These are phyloP conservation scores for Candida sojae DNA, from an alignment of 1,139 yeast species.

Conservation along the genomic window DNA sequence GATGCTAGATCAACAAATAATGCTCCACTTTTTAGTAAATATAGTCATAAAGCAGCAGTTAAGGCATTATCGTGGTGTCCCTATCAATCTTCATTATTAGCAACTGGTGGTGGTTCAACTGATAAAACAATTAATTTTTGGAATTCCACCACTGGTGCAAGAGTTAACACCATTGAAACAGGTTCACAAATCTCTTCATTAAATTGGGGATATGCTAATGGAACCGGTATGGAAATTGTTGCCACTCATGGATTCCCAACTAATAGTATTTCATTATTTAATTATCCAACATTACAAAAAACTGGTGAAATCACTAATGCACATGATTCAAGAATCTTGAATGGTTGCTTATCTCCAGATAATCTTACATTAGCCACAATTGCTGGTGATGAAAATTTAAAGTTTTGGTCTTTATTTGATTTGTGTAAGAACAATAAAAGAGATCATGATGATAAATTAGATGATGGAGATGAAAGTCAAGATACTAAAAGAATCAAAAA, in stretches of 20 bases:
- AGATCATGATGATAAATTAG: slow-evolving; percentile 15
- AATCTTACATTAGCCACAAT: slow-evolving; percentile 89
- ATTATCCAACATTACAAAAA: slow-evolving; percentile 82
- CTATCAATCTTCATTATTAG: slow-evolving; percentile 74
- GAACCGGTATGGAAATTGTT: slow-evolving; percentile 79
- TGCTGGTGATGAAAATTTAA: slow-evolving; percentile 94
- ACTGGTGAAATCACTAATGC: slow-evolving; percentile 87
- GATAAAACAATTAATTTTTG: slow-evolving; percentile 92
- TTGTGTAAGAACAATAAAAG: slow-evolving; percentile 36
- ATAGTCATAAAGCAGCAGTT: slow-evolving; percentile 89
- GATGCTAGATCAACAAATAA: slow-evolving; percentile 59
- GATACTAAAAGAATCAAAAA: slow-evolving; percentile 18
- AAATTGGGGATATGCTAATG: slow-evolving; percentile 82
- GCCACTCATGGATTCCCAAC: slow-evolving; percentile 96
- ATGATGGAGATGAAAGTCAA: slow-evolving; percentile 22
- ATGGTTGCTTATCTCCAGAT: slow-evolving; percentile 87
- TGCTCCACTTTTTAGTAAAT: slow-evolving; percentile 70
- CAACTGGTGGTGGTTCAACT: slow-evolving; percentile 95
- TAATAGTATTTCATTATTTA: slow-evolving; percentile 80
- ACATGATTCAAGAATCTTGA: slow-evolving; percentile 86
- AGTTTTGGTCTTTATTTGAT: slow-evolving; percentile 93
- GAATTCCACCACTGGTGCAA: slow-evolving; percentile 90
- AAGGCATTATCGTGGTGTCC: slow-evolving; percentile 98
- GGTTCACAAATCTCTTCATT: slow-evolving; percentile 93
- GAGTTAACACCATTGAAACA: slow-evolving; percentile 84